Conservation (phyloP, 176 grass and related monocot genomes). For the Oryza rufipogon region DNA sequence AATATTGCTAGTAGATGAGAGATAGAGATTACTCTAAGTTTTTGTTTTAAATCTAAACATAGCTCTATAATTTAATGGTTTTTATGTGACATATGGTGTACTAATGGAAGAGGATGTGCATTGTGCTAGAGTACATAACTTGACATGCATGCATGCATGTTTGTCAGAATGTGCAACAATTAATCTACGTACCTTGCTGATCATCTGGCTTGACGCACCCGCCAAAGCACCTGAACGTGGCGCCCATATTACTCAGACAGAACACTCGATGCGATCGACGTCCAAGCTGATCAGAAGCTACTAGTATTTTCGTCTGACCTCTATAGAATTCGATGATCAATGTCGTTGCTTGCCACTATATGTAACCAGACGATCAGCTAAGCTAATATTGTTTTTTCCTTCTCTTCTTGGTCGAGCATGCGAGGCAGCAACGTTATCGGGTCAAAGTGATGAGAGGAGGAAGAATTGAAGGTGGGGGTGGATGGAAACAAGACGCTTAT, state of each 20-base stretch:
- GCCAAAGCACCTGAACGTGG: conserved; percentile 55
- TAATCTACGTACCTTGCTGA: conserved; percentile 42
- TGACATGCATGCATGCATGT: background rate
- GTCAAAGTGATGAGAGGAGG: conserved; percentile 27
- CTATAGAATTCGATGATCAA: background rate
- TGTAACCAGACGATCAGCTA: background rate
- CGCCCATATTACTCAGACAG: conserved; percentile 47
- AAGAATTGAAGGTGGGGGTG: background rate
- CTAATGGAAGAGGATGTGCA: background rate
- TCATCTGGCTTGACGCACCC: conserved; percentile 9
- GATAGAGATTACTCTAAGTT: too few species aligned
- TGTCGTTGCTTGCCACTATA: background rate
- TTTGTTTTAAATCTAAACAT: too few species aligned
- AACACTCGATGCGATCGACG: background rate
- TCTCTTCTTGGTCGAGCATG: background rate
- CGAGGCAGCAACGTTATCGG: background rate
- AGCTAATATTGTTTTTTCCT: background rate
- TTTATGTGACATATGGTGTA: too few species aligned
- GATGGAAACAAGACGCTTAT: conserved; percentile 40
- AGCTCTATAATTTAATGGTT: too few species aligned
- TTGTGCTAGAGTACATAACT: background rate
- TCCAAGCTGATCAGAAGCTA: background rate
- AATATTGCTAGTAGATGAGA: too few species aligned
- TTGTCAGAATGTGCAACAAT: background rate
- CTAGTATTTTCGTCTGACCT: background rate